Conservation (phyloP, 2,329 filamentous ascomycete genomes). For the Macrophomina phaseolina region DNA sequence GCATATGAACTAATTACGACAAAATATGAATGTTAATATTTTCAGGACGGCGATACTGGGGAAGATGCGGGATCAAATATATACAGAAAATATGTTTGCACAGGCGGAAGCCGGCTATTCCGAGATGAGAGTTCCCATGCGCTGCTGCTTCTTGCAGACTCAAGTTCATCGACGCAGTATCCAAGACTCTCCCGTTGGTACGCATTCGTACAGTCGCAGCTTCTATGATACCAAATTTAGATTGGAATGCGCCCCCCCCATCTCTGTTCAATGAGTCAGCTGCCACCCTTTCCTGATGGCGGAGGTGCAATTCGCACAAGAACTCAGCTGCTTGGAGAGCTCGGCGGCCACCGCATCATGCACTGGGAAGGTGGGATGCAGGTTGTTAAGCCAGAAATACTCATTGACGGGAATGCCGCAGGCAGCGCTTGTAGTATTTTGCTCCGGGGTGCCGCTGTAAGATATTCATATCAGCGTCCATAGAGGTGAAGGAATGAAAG, state of each 20-base stretch:
- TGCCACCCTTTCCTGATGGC: slow-evolving; percentile 16
- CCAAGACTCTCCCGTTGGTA: no score
- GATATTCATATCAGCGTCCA: neutral
- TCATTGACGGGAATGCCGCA: slow-evolving; percentile 64
- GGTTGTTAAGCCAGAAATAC: slow-evolving; percentile 68
- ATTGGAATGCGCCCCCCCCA: neutral
- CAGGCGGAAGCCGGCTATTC: no score
- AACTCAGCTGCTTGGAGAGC: slow-evolving; percentile 41
- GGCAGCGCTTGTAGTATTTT: slow-evolving; percentile 46
- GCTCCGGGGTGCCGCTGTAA: slow-evolving; percentile 44
- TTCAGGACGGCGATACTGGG: no score
- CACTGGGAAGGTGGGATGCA: slow-evolving; percentile 69
- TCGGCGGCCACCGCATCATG: slow-evolving; percentile 64
- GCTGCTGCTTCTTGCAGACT: no score
- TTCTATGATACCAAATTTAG: neutral
- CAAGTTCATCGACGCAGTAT: no score
- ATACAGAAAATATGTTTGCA: neutral
- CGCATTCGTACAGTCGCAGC: neutral
- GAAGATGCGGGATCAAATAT: no score
- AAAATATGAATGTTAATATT: no score
- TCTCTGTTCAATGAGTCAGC: slow-evolving; percentile 19
- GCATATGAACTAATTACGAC: no score
- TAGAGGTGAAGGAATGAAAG: neutral
- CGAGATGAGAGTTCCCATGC: no score
- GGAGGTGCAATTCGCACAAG: slow-evolving; percentile 22